Base-by-base conservation (phyloP, 2,329 filamentous ascomycete genomes). In the Botrytis fragariae region DNA sequence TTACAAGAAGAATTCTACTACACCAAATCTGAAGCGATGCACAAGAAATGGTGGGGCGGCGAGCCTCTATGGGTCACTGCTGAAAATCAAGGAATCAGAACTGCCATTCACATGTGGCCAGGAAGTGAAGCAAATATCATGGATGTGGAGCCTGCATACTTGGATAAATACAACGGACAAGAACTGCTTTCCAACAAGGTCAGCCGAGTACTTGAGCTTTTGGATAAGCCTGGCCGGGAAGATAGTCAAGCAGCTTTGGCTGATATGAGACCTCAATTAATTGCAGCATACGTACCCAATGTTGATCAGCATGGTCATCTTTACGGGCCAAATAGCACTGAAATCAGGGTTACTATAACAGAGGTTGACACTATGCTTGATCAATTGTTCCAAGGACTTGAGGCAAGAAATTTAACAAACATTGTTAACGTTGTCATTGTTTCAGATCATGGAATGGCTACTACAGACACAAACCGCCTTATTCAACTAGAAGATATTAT, bases 71-170 rank as follows among this genome's bases (percentile, higher is more conserved):
- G 96, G 96, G 91, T 92, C 39, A 97, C 95, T 1, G 95, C 95
- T 8, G 96, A 98, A 84, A 89, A 88, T 73, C 92, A 94, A 77
- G 92, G 92, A 9, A 86, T 97, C 45, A 88, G 89, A 73, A 90
- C 91, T 44, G 96, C 94, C 0, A 90, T 99, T 39, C 96, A 99
- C 81, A 99, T 99, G 96, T 99, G 96, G 96, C 96, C 96, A 1
- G 96, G 96, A 3, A 97, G 93, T 61, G 96, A 99, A 83, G 95
- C 95, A 9, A 91, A 94, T 81, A 92, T 97, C 74, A 86, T 89
- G 20, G 85, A 87, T n/a, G 85, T 91, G 29, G 90, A 95, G 75
- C 93, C 95, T 3, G 91, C 89, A 16, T 93, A 93, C 79, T 82
- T 98, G 67, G 96, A 98, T 83, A 91, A 90, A 78, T 99, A 89